Percentiles rank a stretch among this genome's conserved stretches.
Conservation (phyloP, 441 rosid species). For the Breynia disticha region DNA sequence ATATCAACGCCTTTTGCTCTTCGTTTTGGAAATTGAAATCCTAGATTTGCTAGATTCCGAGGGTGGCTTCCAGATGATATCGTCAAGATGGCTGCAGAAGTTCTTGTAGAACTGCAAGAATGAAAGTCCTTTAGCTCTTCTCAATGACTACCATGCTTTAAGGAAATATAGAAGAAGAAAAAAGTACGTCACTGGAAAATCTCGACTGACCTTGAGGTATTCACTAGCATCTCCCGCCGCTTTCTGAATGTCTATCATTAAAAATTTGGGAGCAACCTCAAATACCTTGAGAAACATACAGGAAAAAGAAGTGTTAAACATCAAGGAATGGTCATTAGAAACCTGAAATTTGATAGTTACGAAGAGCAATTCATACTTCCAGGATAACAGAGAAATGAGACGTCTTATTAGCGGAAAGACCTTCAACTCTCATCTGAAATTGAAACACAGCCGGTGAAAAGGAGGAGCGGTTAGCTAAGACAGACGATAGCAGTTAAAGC, state of each 20-base stretch:
- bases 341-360: too few species aligned
- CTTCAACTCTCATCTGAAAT: conserved; percentile 83
- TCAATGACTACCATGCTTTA: neutral
- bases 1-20: conserved; percentile 51
- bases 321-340: too few species aligned
- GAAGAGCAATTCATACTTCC: conserved; percentile 51
- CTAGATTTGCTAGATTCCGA: conserved; percentile 45
- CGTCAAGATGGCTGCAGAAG: conserved; percentile 73
- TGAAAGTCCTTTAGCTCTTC: neutral
- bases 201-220: conserved; percentile 56
- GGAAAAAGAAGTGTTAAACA: neutral
- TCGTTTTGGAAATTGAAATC: conserved; percentile 45
- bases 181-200: neutral
- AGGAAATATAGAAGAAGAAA: neutral
- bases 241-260: conserved; percentile 82
- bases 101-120: conserved; percentile 73
- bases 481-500: neutral
- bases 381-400: conserved; percentile 70
- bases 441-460: conserved; percentile 5
- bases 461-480: neutral
- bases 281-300: conserved; percentile 42
- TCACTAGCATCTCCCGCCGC: conserved; percentile 77
- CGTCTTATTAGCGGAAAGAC: conserved; percentile 40
- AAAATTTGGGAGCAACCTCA: conserved; percentile 80
- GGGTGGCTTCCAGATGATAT: conserved; percentile 86